These are phyloP conservation scores for Microdochium nivale DNA, from an alignment of 2,329 filamentous ascomycete genomes.

Conservation along the genomic window DNA sequence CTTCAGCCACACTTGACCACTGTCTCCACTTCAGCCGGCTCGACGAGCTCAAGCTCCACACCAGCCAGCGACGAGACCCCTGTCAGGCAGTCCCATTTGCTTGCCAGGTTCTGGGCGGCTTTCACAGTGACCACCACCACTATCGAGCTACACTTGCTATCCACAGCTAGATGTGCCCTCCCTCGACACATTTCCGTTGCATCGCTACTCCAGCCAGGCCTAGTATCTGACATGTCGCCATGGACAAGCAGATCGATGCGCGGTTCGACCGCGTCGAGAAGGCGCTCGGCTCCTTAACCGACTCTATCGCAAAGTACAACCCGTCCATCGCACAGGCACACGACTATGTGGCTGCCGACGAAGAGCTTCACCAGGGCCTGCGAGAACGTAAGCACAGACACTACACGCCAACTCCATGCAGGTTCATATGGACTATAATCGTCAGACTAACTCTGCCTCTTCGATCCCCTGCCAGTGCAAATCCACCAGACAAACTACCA, in stretches of 20 bases:
- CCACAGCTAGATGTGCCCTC: background rate
- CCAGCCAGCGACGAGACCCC: background rate
- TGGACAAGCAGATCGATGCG: conserved; percentile 54
- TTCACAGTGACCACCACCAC: background rate
- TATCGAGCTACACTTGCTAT: background rate
- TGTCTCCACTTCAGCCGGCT: no score
- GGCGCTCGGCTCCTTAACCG: conserved; percentile 60
- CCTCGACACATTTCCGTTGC: background rate
- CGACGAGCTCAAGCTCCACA: background rate
- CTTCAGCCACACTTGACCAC: background rate
- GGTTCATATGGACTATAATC: no score
- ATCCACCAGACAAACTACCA: conserved; percentile 66
- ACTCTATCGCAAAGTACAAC: conserved; percentile 76
- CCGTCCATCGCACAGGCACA: conserved; percentile 59
- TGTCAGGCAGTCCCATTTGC: background rate
- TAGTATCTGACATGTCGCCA: conserved; percentile 18
- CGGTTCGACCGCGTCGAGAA: conserved; percentile 60
- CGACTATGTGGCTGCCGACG: conserved; percentile 64
- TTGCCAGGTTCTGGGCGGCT: background rate
- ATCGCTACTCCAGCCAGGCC: background rate
- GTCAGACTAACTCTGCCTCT: background rate
- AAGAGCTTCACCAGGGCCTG: conserved; percentile 56
- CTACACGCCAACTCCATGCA: background rate
- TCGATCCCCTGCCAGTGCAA: conserved; percentile 43
- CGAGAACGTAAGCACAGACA: conserved; percentile 45